A percentile compares a stretch with the other conserved stretches of the same genome.
Evolutionary conservation across 2,329 filamentous ascomycete genomes (phyloP).

Genomic region (Cadophora malorum): DNA sequence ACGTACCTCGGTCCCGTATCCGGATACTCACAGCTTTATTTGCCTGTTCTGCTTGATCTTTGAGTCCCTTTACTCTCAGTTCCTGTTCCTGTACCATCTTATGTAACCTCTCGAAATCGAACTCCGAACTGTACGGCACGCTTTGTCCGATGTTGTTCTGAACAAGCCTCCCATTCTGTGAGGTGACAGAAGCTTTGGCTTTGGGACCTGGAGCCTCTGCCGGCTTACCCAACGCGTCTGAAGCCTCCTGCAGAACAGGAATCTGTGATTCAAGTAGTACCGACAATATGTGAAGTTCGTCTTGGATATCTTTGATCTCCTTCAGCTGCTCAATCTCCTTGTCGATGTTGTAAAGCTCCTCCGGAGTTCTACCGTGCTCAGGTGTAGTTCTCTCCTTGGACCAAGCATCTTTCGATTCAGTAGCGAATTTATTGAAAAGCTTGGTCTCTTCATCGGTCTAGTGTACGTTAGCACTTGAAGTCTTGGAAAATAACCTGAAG

Average conservation of each 20-base stretch:
- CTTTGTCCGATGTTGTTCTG: neutral
- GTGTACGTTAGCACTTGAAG: neutral
- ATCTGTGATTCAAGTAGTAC: constrained; percentile 26
- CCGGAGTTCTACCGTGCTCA: neutral
- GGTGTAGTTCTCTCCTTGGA: neutral
- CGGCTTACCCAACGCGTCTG: constrained; percentile 10
- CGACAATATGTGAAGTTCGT: constrained; percentile 31
- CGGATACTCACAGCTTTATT: constrained; percentile 27
- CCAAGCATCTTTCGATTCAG: neutral
- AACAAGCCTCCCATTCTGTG: neutral
- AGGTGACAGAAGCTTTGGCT: neutral
- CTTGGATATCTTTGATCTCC: constrained; percentile 34
- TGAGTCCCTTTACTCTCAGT: neutral
- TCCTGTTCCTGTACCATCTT: constrained; percentile 7
- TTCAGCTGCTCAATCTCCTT: constrained; percentile 27
- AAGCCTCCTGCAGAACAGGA: constrained; percentile 24
- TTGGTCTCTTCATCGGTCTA: constrained; percentile 28
- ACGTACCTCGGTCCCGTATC: neutral
- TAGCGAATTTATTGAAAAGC: constrained; percentile 25
- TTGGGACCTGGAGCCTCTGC: neutral
- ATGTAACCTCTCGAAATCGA: constrained; percentile 4
- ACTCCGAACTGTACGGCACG: constrained; percentile 5
- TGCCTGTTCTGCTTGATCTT: constrained; percentile 22
- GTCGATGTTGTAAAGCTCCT: constrained; percentile 22
- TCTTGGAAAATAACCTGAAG: neutral